Percentiles rank a stretch among this genome's conserved stretches.
Conservation (phyloP, 306 rosid species). For the Neltuma alba region DNA sequence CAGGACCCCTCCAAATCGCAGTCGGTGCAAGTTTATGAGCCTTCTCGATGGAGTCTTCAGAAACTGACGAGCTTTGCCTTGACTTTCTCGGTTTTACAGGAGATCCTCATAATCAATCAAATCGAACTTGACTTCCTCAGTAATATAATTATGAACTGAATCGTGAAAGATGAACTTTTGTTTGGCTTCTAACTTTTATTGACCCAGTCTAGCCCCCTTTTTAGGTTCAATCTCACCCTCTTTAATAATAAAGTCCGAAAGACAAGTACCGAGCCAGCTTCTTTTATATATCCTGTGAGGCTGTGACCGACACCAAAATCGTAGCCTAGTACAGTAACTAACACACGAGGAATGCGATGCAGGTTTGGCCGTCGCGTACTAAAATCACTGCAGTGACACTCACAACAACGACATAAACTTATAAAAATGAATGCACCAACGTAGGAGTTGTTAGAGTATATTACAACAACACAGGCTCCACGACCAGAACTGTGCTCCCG, state of each 20-base stretch:
- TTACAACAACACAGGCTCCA: not conserved
- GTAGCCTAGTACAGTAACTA: not conserved
- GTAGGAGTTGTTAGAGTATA: not conserved
- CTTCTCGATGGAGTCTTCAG: not conserved
- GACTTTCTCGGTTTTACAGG: not conserved
- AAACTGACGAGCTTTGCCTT: not conserved
- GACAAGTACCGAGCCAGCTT: not conserved
- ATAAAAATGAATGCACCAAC: too few relatives aligned
- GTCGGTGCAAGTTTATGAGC: not conserved
- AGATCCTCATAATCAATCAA: not conserved
- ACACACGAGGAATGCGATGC: too few relatives aligned
- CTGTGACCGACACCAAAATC: not conserved
- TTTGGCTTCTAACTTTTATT: not conserved
- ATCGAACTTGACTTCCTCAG: not conserved
- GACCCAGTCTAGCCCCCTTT: not conserved
- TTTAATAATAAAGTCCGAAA: not conserved
- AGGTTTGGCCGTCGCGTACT: too few relatives aligned
- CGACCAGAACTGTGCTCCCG: not conserved
- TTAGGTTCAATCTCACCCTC: too few relatives aligned
- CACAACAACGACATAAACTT: too few relatives aligned
- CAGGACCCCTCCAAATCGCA: not conserved
- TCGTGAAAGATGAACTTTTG: not conserved
- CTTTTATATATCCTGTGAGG: not conserved
- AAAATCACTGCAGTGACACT: too few relatives aligned
- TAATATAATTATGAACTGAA: not conserved